Conservation (phyloP, 129 eudicot genomes). For the Flaveria bidentis region DNA sequence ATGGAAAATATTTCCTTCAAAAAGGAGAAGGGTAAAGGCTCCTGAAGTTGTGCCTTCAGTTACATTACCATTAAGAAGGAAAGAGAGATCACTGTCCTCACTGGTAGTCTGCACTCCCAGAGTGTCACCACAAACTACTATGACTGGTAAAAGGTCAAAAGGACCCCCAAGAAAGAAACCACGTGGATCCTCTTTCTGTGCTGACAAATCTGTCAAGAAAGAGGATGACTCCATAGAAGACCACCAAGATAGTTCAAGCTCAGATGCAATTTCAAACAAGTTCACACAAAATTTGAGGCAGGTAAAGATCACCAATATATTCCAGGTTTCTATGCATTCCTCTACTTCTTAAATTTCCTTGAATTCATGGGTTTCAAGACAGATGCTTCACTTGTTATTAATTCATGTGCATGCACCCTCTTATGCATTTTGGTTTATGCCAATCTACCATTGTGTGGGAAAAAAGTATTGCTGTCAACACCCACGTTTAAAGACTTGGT, state of each 20-base stretch:
- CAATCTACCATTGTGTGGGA: no score
- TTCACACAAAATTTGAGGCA: constrained; percentile 64
- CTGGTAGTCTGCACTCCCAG: constrained; percentile 75
- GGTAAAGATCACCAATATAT: constrained; percentile 39
- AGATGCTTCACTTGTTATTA: no score
- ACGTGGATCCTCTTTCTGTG: constrained; percentile 59
- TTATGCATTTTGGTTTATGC: no score
- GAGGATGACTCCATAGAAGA: constrained; percentile 74
- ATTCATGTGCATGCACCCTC: no score
- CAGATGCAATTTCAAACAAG: constrained; percentile 59
- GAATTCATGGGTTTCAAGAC: no score
- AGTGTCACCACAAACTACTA: constrained; percentile 57
- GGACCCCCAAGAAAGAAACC: constrained; percentile 55
- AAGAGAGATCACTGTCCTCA: constrained; percentile 86
- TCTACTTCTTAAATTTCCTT: constrained; percentile 15
- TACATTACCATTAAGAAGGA: constrained; percentile 66
- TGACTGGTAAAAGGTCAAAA: constrained; percentile 80
- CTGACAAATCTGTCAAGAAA: constrained; percentile 60
- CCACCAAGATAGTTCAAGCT: constrained; percentile 69
- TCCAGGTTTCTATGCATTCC: background rate
- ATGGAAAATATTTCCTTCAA: constrained; percentile 76
- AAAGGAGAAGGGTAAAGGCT: constrained; percentile 61
- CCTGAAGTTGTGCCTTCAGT: constrained; percentile 59
- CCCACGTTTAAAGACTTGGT: no score
- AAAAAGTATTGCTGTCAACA: no score